These are phyloP conservation scores for Xerocomus potaroensis DNA, from an alignment of 768 basidiomycete species.

Conservation along the genomic window DNA sequence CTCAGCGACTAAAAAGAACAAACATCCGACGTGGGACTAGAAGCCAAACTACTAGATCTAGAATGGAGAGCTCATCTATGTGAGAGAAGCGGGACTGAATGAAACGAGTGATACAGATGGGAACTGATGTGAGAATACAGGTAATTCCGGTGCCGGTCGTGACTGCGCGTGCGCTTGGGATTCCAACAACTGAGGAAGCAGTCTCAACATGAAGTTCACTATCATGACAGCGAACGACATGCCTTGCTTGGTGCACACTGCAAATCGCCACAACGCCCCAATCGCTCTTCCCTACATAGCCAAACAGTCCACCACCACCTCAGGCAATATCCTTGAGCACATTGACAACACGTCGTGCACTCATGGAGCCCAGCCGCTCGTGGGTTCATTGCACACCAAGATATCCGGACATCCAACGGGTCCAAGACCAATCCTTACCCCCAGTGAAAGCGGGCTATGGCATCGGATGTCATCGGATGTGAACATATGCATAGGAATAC, in stretches of 20 bases:
- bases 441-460: no score
- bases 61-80: slow-evolving; percentile 75
- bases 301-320: slow-evolving; percentile 26
- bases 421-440: slow-evolving; percentile 88
- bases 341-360: slow-evolving; percentile 71
- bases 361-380: slow-evolving; percentile 82
- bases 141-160: no score
- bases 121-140: no score
- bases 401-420: slow-evolving; percentile 82
- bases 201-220: not conserved
- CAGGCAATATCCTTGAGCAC: slow-evolving; percentile 75
- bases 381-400: slow-evolving; percentile 85
- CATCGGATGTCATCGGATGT: no score
- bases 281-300: slow-evolving; percentile 27
- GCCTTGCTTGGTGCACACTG: slow-evolving; percentile 86
- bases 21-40: slow-evolving; percentile 87
- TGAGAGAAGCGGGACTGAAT: slow-evolving; percentile 73
- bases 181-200: slow-evolving; percentile 29
- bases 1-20: slow-evolving; percentile 97
- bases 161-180: no score
- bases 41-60: slow-evolving; percentile 70
- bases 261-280: slow-evolving; percentile 80
- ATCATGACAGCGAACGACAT: slow-evolving; percentile 14
- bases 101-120: slow-evolving; percentile 81
- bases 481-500: no score